Evolutionary conservation across 2,329 filamentous ascomycete species (phyloP), one percentile per base, ranked within the genome.

Genomic region (Claviceps monticola): DNA sequence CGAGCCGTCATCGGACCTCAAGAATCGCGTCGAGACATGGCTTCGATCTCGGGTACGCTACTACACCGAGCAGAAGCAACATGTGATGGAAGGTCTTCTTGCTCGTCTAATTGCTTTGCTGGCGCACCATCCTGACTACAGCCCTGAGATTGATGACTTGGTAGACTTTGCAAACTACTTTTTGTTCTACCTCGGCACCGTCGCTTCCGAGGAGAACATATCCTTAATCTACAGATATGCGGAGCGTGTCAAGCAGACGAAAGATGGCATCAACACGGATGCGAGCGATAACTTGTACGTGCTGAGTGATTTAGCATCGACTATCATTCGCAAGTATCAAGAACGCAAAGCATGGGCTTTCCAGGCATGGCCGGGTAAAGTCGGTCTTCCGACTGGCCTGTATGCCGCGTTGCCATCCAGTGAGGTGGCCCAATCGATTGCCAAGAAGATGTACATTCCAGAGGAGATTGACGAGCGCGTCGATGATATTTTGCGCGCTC

Each of bases 91-190:
- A 67, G 79, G 82, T 21, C 78, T 84, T 13, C 86, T 97, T 63
- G 82, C 86, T 26, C 82, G 93, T 8, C 76, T 97, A 37, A 74
- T 98, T 50, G 93, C 89, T 48, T 71, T 98, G 44, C 76, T 98
- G 44, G 90, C 91, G 5, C 91, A 97, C 64, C 93, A 98, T 64
- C 90, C 90, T 1, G 93, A 98, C 65, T 96, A 91, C 58, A 81
- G 78, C 55, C 65, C 74, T 1, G 76, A 79, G 5, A 68, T 81
- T 2, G 76, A 80, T 14, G 84, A 89, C 47, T 70, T 96, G 48
- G 74, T 82, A 45, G 88, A 95, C 62, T 90, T 95, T 65, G 83
- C 87, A 5, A 82, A 83, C 59, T 98, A 97, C 65, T 82, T 98
- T 53, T 66, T 96, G 43, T 96, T 91, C 69, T 98, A 95, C 63